These are phyloP conservation scores for Drechmeria coniospora DNA, from an alignment of 2,329 filamentous ascomycete genomes.

Conservation along the genomic window DNA sequence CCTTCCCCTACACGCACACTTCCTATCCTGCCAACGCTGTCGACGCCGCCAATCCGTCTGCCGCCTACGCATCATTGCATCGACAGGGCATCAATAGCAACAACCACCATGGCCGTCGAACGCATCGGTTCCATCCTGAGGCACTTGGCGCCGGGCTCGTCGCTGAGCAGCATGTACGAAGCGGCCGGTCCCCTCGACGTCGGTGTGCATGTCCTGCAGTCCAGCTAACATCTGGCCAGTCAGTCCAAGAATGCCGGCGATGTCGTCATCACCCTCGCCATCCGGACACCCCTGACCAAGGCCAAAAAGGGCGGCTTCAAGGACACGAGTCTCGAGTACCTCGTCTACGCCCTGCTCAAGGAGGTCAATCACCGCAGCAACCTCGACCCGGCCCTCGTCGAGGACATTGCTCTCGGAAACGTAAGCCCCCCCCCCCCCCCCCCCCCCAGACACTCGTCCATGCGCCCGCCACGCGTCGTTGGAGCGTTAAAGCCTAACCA, in stretches of 20 bases:
- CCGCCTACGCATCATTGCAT: too few species aligned
- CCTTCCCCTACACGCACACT: too few species aligned
- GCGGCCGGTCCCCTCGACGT: not conserved
- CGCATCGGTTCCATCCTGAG: slow-evolving; percentile 76
- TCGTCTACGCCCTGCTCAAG: slow-evolving; percentile 72
- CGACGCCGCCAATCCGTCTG: too few species aligned
- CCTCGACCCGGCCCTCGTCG: slow-evolving; percentile 64
- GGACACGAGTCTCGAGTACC: slow-evolving; percentile 77
- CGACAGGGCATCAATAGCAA: too few species aligned
- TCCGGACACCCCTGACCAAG: slow-evolving; percentile 81
- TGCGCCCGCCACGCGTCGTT: too few species aligned
- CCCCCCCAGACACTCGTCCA: too few species aligned
- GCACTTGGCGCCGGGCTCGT: slow-evolving; percentile 63
- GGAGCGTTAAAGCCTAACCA: not conserved
- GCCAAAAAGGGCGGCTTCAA: slow-evolving; percentile 87
- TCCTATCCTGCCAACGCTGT: too few species aligned
- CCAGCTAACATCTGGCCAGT: slow-evolving; percentile 28
- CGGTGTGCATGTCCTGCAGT: not conserved
- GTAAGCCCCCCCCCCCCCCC: slow-evolving; percentile 27
- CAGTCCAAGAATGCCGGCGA: slow-evolving; percentile 90
- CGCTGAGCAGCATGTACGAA: slow-evolving; percentile 62
- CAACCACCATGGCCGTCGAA: slow-evolving; percentile 70
- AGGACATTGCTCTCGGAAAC: slow-evolving; percentile 88
- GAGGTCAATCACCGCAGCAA: slow-evolving; percentile 56
- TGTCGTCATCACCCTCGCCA: slow-evolving; percentile 85